These are phyloP conservation scores for Scheffersomyces amazonensis DNA, from an alignment of 805 yeast species.

Conservation along the genomic window DNA sequence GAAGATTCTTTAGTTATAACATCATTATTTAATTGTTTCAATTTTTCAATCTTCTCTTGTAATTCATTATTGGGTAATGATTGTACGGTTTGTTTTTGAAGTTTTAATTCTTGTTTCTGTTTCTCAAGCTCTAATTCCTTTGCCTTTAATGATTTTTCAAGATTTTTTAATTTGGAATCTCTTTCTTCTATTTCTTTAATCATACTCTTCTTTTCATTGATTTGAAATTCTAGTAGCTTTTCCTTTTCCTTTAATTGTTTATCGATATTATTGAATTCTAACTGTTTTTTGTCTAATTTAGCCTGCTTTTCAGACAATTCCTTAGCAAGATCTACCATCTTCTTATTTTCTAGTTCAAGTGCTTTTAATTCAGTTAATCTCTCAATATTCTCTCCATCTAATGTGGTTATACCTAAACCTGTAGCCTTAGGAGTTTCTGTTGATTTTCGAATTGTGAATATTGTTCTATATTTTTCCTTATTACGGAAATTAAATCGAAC, in stretches of 20 bases:
- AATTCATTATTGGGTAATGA: slow-evolving; percentile 5
- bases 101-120: slow-evolving; percentile 6
- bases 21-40: slow-evolving; percentile 17
- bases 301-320: background rate
- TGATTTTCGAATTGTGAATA: too few species aligned
- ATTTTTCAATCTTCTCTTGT: slow-evolving; percentile 13
- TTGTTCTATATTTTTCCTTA: slow-evolving; percentile 13
- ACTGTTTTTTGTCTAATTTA: background rate
- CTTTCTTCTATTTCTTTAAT: slow-evolving; percentile 2
- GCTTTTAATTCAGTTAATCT: too few species aligned
- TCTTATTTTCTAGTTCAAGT: background rate
- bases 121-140: slow-evolving; percentile 7
- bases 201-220: background rate
- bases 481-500: slow-evolving; percentile 17
- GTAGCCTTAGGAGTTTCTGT: slow-evolving; percentile 2
- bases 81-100: too few species aligned
- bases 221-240: background rate
- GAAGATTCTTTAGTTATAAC: slow-evolving; percentile 11
- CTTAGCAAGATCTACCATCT: background rate
- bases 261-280: background rate
- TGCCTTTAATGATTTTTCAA: slow-evolving; percentile 2
- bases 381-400: background rate
- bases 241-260: background rate
- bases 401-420: slow-evolving; percentile 3
- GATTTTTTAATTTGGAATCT: slow-evolving; percentile 2